Evolutionary conservation across 768 basidiomycete species (phyloP), one percentile per base, ranked within the genome.

Genomic region (Hypholoma fasciculare): DNA sequence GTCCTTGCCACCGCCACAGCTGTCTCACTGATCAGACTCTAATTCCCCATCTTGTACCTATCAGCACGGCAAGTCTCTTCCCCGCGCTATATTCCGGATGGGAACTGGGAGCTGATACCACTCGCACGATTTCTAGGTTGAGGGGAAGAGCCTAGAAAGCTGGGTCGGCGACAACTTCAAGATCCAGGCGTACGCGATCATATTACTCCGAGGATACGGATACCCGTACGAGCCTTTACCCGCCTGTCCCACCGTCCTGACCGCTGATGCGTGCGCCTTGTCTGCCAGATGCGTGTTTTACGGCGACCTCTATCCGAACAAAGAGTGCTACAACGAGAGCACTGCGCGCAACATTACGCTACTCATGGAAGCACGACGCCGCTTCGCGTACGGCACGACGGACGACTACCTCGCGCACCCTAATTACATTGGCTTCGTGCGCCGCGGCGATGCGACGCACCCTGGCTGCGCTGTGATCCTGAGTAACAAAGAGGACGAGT

Each of bases 161-260:
- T 93, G 91, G 91, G 92, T 94, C 37, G 81, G 75, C 40, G 71
- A 70, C 27, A 79, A 79, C 63, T 93, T 94, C 77, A 94, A 93
- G 70, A 71, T 84, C 34, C 91, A 93, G 63, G 91, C 92, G 1
- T 94, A 94, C 68, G 84, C 92, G 1, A 69, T 94, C 39, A 90
- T 92, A 64, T 77, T 94, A 54, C 77, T 94, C 48, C 85, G 89
- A 59, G 75, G 77, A 39, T 71, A 78, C 42, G 92, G 92, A 27
- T 80, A 89, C 63, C 92, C 92, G 91, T 93, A 65, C 69, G 90
- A 7, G 30, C 30, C 30, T 9, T 34, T 34, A 5, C 30, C 2
- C 30, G 6, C 30, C 30, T 34, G 30, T 34, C 30, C 30, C 30
- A 34, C 30, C 30, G 9, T 34, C 30, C 30, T 34, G 30, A 34